These are phyloP conservation scores for Corylus heterophylla DNA, from an alignment of 306 rosid genomes.

Conservation along the genomic window DNA sequence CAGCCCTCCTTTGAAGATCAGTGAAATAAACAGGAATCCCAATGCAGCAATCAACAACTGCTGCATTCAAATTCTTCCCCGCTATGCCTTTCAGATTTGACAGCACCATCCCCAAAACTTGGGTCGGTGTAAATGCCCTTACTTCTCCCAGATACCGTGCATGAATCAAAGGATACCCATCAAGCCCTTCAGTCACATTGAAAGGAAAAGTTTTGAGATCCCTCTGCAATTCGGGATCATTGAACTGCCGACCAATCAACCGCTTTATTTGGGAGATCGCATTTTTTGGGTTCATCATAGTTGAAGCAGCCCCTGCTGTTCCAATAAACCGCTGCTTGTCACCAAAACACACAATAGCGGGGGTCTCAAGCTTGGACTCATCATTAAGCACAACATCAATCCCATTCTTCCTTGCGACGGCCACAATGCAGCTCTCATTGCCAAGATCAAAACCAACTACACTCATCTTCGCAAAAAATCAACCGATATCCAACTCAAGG, in stretches of 20 bases:
- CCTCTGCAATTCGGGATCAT: conserved; percentile 79
- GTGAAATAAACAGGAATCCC: conserved; percentile 94
- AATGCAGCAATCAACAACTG: conserved; percentile 88
- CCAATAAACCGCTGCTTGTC: conserved; percentile 93
- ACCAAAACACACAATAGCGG: conserved; percentile 93
- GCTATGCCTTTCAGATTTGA: conserved; percentile 81
- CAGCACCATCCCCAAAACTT: conserved; percentile 78
- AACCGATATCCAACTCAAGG: not conserved
- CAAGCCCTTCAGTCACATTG: conserved; percentile 71
- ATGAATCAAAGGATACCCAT: conserved; percentile 82
- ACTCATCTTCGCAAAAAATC: conserved; percentile 59
- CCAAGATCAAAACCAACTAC: conserved; percentile 98
- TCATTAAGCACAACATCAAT: conserved; percentile 95
- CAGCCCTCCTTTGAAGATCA: conserved; percentile 92
- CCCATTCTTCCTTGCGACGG: conserved; percentile 94
- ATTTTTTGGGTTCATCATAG: conserved; percentile 95
- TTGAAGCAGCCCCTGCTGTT: conserved; percentile 91
- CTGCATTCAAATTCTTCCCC: conserved; percentile 74
- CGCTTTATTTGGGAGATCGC: conserved; percentile 83
- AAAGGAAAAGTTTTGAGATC: conserved; percentile 77
- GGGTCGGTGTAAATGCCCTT: conserved; percentile 74
- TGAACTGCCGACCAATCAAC: conserved; percentile 64
- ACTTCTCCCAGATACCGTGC: conserved; percentile 70
- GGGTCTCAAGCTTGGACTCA: conserved; percentile 95
- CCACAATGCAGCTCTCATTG: conserved; percentile 93